Conservation (phyloP, 2,329 filamentous ascomycete genomes). For the Aspergillus novofumigatus region DNA sequence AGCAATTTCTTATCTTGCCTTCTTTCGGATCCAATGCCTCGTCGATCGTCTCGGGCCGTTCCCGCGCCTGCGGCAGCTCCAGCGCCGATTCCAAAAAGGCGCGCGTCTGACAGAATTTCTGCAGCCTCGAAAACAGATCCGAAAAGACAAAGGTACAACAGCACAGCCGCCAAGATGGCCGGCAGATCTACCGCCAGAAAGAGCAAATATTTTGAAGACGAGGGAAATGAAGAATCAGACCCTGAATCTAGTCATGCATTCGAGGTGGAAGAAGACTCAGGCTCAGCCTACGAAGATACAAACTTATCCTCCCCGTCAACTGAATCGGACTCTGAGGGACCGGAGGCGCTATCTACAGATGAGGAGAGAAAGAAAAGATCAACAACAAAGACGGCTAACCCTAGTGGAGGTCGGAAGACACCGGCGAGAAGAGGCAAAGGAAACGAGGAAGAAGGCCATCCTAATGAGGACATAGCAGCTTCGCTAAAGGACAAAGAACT, state of each 20-base stretch:
- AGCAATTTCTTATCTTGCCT: background rate
- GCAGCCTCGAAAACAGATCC: constrained; percentile 21
- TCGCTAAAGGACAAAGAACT: constrained; percentile 44
- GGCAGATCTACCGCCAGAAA: constrained; percentile 42
- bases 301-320: background rate
- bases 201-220: constrained; percentile 50
- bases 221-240: constrained; percentile 30
- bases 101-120: constrained; percentile 31
- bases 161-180: constrained; percentile 12
- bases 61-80: constrained; percentile 28
- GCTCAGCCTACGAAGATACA: constrained; percentile 14
- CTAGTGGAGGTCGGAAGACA: background rate
- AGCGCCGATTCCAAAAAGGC: constrained; percentile 29
- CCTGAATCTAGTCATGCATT: constrained; percentile 28
- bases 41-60: constrained; percentile 36
- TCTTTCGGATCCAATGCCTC: constrained; percentile 25
- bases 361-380: background rate
- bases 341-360: constrained; percentile 1
- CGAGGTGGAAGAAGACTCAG: constrained; percentile 11
- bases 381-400: background rate
- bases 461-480: constrained; percentile 61
- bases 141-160: constrained; percentile 31
- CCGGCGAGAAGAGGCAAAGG: background rate
- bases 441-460: constrained; percentile 38
- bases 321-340: constrained; percentile 3